Percentiles rank a stretch among this genome's conserved stretches.
Evolutionary conservation across 306 rosid genomes (phyloP).

Genomic region (Citrullus amarus): DNA sequence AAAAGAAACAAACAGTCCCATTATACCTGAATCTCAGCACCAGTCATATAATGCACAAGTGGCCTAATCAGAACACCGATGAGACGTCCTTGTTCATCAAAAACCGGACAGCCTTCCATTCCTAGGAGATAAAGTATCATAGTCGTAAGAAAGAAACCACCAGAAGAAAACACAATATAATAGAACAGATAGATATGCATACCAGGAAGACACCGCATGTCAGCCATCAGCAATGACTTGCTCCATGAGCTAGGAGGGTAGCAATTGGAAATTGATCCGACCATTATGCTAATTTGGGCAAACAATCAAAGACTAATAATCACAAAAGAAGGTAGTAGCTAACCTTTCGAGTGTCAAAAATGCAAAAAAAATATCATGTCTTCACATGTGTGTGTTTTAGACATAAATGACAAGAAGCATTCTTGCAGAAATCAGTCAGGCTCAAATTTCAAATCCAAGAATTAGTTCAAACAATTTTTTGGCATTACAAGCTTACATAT

Average conservation of each 20-base stretch:
- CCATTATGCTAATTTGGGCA: constrained; percentile 55
- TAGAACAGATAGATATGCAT: constrained; percentile 28
- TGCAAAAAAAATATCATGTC: not conserved
- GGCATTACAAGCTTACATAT: not conserved
- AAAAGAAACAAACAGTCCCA: constrained; percentile 8
- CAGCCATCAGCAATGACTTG: constrained; percentile 81
- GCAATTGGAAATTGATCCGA: constrained; percentile 76
- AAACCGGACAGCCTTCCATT: constrained; percentile 89
- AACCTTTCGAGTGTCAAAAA: not conserved
- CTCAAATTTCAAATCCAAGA: not conserved
- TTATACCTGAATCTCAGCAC: constrained; percentile 86
- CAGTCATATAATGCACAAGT: constrained; percentile 66
- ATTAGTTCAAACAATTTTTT: not conserved
- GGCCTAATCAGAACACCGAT: constrained; percentile 75
- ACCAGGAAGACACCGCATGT: constrained; percentile 93
- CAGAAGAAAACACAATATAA: constrained; percentile 23
- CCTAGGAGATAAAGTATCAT: constrained; percentile 49
- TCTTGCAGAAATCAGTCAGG: not conserved
- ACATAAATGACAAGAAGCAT: not conserved
- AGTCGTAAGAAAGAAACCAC: constrained; percentile 22
- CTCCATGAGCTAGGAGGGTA: constrained; percentile 58
- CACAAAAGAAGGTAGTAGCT: constrained; percentile 3
- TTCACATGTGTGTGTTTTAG: not conserved
- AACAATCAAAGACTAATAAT: constrained; percentile 26
- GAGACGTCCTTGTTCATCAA: constrained; percentile 46